Percentiles rank a stretch among this genome's conserved stretches.
These are phyloP conservation scores for Iberis pinnata DNA, from an alignment of 345 rosid genomes.

Conservation along the genomic window DNA sequence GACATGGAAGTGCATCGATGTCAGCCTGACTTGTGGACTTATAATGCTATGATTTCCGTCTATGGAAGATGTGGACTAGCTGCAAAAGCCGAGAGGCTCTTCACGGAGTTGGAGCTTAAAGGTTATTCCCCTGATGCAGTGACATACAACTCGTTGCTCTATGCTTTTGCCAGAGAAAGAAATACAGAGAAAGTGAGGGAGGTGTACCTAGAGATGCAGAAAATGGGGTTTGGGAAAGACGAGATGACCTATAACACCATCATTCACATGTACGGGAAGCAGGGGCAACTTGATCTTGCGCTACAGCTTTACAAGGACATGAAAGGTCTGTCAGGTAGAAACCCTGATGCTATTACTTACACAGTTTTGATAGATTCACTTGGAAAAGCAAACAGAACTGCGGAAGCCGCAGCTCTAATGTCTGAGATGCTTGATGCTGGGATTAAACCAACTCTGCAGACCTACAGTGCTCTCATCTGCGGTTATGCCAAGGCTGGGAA, in stretches of 20 bases:
- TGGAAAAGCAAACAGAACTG: slow-evolving; percentile 70
- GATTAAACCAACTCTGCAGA: slow-evolving; percentile 76
- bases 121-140: slow-evolving; percentile 86
- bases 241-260: slow-evolving; percentile 90
- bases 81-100: slow-evolving; percentile 59
- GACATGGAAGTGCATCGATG: slow-evolving; percentile 70
- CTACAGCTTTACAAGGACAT: slow-evolving; percentile 71
- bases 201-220: slow-evolving; percentile 66
- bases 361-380: slow-evolving; percentile 88
- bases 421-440: slow-evolving; percentile 82
- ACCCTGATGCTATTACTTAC: slow-evolving; percentile 83
- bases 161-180: slow-evolving; percentile 90
- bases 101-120: slow-evolving; percentile 59
- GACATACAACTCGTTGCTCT: slow-evolving; percentile 80
- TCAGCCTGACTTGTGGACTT: slow-evolving; percentile 94
- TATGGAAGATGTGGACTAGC: slow-evolving; percentile 80
- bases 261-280: slow-evolving; percentile 95
- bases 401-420: slow-evolving; percentile 71
- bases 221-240: slow-evolving; percentile 65
- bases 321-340: slow-evolving; percentile 54
- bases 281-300: slow-evolving; percentile 67
- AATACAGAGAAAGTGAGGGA: slow-evolving; percentile 66
- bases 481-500: slow-evolving; percentile 94
- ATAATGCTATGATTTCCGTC: slow-evolving; percentile 91
- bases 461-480: slow-evolving; percentile 90